Percentiles rank a stretch among this genome's conserved stretches.
Evolutionary conservation across 352 stramenopile genomes (phyloP).

Genomic region (Pseudoperonospora humuli): DNA sequence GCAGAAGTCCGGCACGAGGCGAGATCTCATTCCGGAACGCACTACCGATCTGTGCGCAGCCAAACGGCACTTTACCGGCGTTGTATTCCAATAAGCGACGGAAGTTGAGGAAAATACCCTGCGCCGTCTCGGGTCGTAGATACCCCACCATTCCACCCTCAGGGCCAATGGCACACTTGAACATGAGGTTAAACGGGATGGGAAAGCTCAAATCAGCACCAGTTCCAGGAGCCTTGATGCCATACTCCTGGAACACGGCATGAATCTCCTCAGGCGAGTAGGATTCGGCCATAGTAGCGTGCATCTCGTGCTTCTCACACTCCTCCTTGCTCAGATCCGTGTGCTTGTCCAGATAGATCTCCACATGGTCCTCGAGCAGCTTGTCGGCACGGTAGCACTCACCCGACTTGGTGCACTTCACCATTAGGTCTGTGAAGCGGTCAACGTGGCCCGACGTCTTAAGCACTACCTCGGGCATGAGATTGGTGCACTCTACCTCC

Average conservation of each 20-base stretch:
- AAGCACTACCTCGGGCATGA: conserved; percentile 96
- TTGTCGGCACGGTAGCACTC: conserved; percentile 99
- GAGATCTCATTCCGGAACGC: conserved; percentile 96
- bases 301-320: conserved; percentile 89
- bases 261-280: conserved; percentile 97
- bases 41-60: conserved; percentile 80
- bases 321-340: conserved; percentile 66
- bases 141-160: conserved; percentile 95
- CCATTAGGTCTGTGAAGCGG: conserved; percentile 99
- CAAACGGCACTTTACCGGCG: conserved; percentile 87
- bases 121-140: conserved; percentile 97
- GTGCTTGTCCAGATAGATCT: conserved; percentile 92
- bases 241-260: conserved; percentile 90
- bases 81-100: conserved; percentile 97
- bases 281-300: conserved; percentile 95
- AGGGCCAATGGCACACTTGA: conserved; percentile 97
- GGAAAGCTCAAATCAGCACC: conserved; percentile 92
- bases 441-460: conserved; percentile 99
- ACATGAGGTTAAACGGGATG: conserved; percentile 99
- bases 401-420: conserved; percentile 94
- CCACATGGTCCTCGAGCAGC: conserved; percentile 98
- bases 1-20: conserved; percentile 92
- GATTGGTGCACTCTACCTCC: conserved; percentile 98
- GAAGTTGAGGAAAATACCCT: conserved; percentile 99
- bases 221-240: conserved; percentile 87